Evolutionary conservation across 768 basidiomycete genomes (phyloP).

Genomic region (Steccherinum ochraceum): DNA sequence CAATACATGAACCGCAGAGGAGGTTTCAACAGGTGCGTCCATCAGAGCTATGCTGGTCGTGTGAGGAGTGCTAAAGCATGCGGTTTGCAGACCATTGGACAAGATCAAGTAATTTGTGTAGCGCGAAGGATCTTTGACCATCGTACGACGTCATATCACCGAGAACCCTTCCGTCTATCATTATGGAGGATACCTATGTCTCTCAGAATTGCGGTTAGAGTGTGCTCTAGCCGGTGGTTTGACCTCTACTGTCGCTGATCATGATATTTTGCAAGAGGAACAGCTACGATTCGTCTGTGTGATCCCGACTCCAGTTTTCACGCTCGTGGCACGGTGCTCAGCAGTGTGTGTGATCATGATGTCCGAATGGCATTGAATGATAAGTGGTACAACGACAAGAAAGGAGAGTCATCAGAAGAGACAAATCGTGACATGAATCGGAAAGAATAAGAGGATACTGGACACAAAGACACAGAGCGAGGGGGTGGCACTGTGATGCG

Average conservation of each 20-base stretch:
- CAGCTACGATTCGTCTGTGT: background rate
- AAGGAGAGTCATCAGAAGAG: conserved; percentile 19
- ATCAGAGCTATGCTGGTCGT: background rate
- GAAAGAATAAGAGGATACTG: conserved; percentile 13
- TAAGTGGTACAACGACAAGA: conserved; percentile 21
- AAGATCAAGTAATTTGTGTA: conserved; percentile 92
- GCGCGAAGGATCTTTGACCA: too few relatives aligned
- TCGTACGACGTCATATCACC: too few relatives aligned
- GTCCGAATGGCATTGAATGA: conserved; percentile 23
- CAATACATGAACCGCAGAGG: conserved; percentile 98
- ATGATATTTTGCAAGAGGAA: background rate
- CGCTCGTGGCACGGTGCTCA: background rate
- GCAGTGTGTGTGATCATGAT: conserved; percentile 9
- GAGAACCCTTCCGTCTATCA: too few relatives aligned
- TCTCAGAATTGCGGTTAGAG: too few relatives aligned
- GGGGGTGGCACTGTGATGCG: conserved; percentile 8
- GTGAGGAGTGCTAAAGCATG: conserved; percentile 10
- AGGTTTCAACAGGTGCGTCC: conserved; percentile 72
- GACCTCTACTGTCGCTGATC: too few relatives aligned
- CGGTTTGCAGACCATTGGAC: conserved; percentile 71
- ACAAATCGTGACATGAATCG: conserved; percentile 14
- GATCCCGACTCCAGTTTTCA: background rate
- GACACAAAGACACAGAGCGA: conserved; percentile 3
- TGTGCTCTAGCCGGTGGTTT: too few relatives aligned
- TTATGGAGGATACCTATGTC: too few relatives aligned